Base-by-base conservation (phyloP, 2,329 filamentous ascomycete species). In the Lecanoromycetidae sp. region DNA sequence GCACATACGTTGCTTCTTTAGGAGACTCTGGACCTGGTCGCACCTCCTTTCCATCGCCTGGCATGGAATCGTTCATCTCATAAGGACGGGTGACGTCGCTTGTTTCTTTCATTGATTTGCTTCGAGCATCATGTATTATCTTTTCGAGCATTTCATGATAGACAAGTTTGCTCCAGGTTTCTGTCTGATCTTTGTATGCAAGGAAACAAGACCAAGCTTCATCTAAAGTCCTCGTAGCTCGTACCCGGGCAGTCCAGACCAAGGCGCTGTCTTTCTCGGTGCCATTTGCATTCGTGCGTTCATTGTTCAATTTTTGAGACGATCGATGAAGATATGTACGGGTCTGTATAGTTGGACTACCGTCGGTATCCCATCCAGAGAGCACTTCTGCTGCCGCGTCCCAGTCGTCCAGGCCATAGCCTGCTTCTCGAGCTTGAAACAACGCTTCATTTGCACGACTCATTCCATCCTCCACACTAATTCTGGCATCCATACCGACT, bases 171-270 rank as follows among this genome's bases (percentile, higher is more conserved):
- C 60, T n/a, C 61, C 56, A 8, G 58, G 59, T 29, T 63, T 54
- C 7, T 58, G 59, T 12, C 12, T 64, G 61, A 19, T 70, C 64
- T 57, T 76, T 68, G 50, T 71, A 77, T 4, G 74, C 69, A 34
- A 78, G 60, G 57, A 79, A 82, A 52, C 74, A 77, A 19, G 77
- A 76, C 78, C 78, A 82, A 5, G 78, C 77, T 62, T 82, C 77
- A 51, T 75, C 69, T 38, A 75, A 61, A 3, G 77, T 80, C 29
- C 78, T 67, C 9, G 78, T 82, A 19, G 75, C 69, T 37, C 66
- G 65, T 44, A 82, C 73, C 9, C 77, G 69, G 26, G 73, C 75
- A 48, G 68, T 67, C 77, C 78, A 41, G 9, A 74, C 56, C 54
- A 13, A 64, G 52, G 37, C 60, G 48, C 12, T 35, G 22, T 47